Conservation (phyloP, 306 rosid genomes). For the Quercus dentata region DNA sequence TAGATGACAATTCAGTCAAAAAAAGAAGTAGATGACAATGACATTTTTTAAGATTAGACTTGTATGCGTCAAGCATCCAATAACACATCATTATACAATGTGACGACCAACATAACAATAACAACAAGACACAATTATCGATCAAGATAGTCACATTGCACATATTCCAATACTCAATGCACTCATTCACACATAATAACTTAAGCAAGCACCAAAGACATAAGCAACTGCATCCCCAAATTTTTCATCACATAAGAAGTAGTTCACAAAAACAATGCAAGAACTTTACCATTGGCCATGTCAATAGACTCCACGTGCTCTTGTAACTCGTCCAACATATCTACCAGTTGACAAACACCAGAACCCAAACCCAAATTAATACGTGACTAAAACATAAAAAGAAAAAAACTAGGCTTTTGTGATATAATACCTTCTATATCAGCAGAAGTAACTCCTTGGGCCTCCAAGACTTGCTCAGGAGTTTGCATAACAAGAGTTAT, state of each 20-base stretch:
- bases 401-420: background rate
- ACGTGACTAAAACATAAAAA: background rate
- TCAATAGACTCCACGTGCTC: constrained; percentile 98
- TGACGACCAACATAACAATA: background rate
- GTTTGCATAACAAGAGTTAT: constrained; percentile 85
- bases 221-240: background rate
- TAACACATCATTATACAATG: background rate
- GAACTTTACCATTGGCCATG: constrained; percentile 79
- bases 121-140: background rate
- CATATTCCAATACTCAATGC: background rate
- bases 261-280: constrained; percentile 2
- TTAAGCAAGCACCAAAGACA: background rate
- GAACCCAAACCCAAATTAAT: background rate
- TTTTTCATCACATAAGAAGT: background rate
- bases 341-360: constrained; percentile 35
- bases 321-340: constrained; percentile 82
- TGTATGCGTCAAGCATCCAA: background rate
- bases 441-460: constrained; percentile 68
- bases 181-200: background rate
- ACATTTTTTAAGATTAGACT: background rate
- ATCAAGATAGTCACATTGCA: background rate
- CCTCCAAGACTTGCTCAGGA: constrained; percentile 80
- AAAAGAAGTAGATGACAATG: background rate
- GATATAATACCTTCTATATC: constrained; percentile 69
- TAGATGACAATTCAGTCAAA: background rate